phyloP scores from a whole-genome alignment of 192 early-diverging fungal genomes.

The Gonapodya sp. region DNA sequence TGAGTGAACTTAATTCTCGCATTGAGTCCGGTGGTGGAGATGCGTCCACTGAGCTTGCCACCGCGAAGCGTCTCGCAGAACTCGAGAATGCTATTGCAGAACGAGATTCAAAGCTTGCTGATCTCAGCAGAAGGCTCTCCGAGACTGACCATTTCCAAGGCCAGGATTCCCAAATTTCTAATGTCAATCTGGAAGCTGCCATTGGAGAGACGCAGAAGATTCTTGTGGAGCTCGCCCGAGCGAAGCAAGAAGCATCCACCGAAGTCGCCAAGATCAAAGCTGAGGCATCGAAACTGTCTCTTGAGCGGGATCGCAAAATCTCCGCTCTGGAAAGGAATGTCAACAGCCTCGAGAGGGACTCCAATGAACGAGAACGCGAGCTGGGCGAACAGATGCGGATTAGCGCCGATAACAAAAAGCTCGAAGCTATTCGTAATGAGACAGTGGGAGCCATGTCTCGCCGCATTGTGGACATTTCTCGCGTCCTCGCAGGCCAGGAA shows the following conservation, averaged over 20 bases:
- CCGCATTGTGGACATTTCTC: neutral
- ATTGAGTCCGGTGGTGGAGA: neutral
- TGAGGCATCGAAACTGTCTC: neutral
- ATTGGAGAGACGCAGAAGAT: neutral
- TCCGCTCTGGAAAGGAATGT: neutral
- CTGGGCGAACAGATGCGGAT: neutral
- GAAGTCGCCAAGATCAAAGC: neutral
- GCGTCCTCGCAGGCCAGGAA: neutral
- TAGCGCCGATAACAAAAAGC: neutral
- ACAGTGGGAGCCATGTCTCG: neutral
- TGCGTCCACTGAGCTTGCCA: neutral
- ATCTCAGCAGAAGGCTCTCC: neutral
- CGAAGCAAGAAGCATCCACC: neutral
- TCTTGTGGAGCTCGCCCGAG: neutral
- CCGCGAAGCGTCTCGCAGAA: neutral
- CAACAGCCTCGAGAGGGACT: neutral
- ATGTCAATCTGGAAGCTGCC: neutral
- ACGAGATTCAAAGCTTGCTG: neutral
- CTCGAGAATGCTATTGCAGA: neutral
- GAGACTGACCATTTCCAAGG: neutral
- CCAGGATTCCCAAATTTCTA: neutral
- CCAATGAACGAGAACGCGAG: neutral
- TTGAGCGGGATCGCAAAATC: neutral
- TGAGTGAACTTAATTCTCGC: neutral
- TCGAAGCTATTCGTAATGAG: neutral